Conservation (phyloP, 208 protist genomes). For the Angomonas deanei region DNA sequence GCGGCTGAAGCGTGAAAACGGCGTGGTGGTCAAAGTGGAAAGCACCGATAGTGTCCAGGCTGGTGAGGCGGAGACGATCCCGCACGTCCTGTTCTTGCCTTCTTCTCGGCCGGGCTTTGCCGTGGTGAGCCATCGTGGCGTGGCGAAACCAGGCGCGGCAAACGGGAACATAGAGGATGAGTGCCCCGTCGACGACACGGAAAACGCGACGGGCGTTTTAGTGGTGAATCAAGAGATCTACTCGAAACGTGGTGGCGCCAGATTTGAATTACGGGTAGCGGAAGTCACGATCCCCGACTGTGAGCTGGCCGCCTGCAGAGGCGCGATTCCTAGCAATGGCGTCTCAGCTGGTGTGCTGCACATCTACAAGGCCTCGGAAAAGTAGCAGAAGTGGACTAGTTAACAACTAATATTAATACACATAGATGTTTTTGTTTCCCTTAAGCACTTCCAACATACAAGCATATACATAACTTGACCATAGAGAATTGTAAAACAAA, state of each 20-base stretch:
- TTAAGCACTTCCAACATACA: neutral
- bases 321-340: conserved; percentile 48
- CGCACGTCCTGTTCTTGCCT: conserved; percentile 80
- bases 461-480: neutral
- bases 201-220: conserved; percentile 50
- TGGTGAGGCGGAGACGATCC: conserved; percentile 43
- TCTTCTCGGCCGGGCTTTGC: conserved; percentile 72
- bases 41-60: neutral
- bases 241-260: conserved; percentile 42
- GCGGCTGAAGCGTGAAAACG: conserved; percentile 22
- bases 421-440: neutral
- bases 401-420: neutral
- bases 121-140: conserved; percentile 57
- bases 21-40: neutral
- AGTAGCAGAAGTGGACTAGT: neutral
- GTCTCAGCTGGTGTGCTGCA: conserved; percentile 69
- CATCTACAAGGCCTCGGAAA: conserved; percentile 34
- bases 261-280: conserved; percentile 71
- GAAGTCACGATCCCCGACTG: conserved; percentile 78
- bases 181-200: conserved; percentile 28
- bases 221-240: conserved; percentile 82
- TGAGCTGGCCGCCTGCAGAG: conserved; percentile 33
- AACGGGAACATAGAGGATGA: conserved; percentile 16
- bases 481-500: neutral
- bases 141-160: neutral